Evolutionary conservation across 2,329 filamentous ascomycete species (phyloP).

Genomic region (Conoideocrella luteorostrata): DNA sequence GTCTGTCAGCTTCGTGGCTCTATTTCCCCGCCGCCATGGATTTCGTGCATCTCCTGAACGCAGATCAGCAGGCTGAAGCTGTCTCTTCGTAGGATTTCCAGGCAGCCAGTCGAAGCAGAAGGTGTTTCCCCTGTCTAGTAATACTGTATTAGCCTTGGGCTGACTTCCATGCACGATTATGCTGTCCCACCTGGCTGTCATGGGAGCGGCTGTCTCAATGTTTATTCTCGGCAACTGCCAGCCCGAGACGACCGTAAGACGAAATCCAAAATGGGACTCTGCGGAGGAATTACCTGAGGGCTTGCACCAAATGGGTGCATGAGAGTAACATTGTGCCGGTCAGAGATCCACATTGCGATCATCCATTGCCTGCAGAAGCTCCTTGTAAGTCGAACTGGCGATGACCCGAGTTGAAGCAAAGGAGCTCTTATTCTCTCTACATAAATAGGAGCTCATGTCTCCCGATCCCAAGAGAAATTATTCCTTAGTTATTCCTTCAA

Average conservation of each 20-base stretch:
- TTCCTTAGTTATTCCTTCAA: too few relatives aligned
- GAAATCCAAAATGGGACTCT: neutral
- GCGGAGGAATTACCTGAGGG: neutral
- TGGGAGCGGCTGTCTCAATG: too few relatives aligned
- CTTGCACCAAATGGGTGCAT: neutral
- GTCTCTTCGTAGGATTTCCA: too few relatives aligned
- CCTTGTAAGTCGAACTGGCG: neutral
- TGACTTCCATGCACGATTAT: neutral
- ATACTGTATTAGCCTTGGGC: neutral
- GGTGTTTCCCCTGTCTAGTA: neutral
- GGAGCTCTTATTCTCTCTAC: neutral
- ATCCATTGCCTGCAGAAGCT: neutral
- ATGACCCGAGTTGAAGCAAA: neutral
- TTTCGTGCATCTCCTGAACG: neutral
- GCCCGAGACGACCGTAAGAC: neutral
- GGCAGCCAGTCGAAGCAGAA: too few relatives aligned
- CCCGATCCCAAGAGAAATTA: neutral
- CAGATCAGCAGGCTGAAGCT: neutral
- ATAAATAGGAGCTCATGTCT: slow-evolving; percentile 1
- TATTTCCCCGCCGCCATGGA: neutral
- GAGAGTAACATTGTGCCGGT: neutral
- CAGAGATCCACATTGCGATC: neutral
- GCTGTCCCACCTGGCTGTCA: too few relatives aligned
- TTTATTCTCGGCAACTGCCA: neutral
- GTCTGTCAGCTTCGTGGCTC: neutral